Percentiles rank a stretch among this genome's conserved stretches.
Evolutionary conservation across 495 filamentous ascomycete species (phyloP).

Genomic region (Penicillium cataractarum): DNA sequence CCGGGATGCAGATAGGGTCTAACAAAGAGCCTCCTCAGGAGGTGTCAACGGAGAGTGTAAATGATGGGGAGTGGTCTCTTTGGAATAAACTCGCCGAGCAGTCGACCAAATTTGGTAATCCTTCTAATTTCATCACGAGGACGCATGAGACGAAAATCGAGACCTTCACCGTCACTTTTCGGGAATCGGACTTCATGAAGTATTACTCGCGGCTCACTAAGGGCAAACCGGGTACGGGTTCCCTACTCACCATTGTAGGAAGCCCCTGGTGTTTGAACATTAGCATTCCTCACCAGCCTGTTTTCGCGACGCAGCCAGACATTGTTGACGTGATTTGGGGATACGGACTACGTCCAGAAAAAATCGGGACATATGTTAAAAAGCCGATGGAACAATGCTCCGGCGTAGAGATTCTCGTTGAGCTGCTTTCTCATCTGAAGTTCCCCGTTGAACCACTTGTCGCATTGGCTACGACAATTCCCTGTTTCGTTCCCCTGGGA

Average conservation of each 20-base stretch:
- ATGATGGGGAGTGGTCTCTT: constrained; percentile 26
- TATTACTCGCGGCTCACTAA: not conserved
- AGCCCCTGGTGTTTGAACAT: not conserved
- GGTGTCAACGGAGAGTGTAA: not conserved
- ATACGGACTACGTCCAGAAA: constrained; percentile 39
- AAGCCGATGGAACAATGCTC: constrained; percentile 47
- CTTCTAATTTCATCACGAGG: constrained; percentile 44
- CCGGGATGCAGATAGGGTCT: not conserved
- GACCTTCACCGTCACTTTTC: constrained; percentile 46
- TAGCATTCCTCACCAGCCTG: constrained; percentile 32
- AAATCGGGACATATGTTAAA: constrained; percentile 36
- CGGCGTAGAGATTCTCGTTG: constrained; percentile 42
- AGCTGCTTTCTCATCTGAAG: constrained; percentile 40
- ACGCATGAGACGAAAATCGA: constrained; percentile 38
- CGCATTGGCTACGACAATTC: constrained; percentile 30
- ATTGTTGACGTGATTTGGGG: constrained; percentile 42
- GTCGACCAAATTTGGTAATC: constrained; percentile 40
- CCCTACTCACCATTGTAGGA: not conserved
- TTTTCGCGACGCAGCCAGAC: constrained; percentile 39
- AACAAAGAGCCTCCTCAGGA: not conserved
- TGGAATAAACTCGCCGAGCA: constrained; percentile 35
- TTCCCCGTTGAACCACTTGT: constrained; percentile 28
- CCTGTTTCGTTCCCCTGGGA: constrained; percentile 39
- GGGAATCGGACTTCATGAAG: constrained; percentile 33
- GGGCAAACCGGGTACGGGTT: not conserved